Conservation (phyloP, 2,329 filamentous ascomycete genomes). For the Thermochaetoides dissita region DNA sequence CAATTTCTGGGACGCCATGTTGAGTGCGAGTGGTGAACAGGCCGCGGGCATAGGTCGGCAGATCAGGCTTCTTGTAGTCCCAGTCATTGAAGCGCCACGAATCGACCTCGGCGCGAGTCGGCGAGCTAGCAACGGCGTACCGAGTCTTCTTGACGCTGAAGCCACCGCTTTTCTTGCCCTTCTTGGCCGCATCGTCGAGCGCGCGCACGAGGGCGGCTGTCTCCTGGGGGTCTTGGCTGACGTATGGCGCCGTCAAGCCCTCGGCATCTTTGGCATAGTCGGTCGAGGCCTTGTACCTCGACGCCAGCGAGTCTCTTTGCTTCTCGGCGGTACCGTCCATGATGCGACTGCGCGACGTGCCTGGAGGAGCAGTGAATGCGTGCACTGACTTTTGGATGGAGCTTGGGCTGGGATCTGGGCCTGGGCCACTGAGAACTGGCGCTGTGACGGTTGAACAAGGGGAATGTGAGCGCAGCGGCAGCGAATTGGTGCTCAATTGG, state of each 20-base stretch:
- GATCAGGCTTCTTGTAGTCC: conserved; percentile 79
- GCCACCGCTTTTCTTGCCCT: conserved; percentile 34
- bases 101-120: conserved; percentile 55
- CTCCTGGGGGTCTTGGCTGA: conserved; percentile 54
- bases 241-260: conserved; percentile 42
- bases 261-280: conserved; percentile 17
- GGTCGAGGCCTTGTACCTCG: conserved; percentile 14
- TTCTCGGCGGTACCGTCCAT: conserved; percentile 11
- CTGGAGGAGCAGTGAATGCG: background rate
- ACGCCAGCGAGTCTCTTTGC: too few relatives aligned
- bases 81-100: conserved; percentile 92
- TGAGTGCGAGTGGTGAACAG: conserved; percentile 72
- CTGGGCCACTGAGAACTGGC: background rate
- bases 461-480: background rate
- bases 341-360: background rate
- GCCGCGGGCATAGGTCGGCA: conserved; percentile 86
- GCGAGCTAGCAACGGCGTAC: conserved; percentile 52
- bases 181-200: conserved; percentile 45
- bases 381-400: conserved; percentile 2
- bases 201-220: conserved; percentile 50
- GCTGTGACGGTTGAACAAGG: background rate
- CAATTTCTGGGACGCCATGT: conserved; percentile 60
- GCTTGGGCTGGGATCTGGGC: conserved; percentile 1
- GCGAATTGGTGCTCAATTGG: conserved; percentile 6
- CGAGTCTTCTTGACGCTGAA: conserved; percentile 71